phyloP scores from a whole-genome alignment of 805 yeast genomes.

The Tetrapisispora taiwanensis region DNA sequence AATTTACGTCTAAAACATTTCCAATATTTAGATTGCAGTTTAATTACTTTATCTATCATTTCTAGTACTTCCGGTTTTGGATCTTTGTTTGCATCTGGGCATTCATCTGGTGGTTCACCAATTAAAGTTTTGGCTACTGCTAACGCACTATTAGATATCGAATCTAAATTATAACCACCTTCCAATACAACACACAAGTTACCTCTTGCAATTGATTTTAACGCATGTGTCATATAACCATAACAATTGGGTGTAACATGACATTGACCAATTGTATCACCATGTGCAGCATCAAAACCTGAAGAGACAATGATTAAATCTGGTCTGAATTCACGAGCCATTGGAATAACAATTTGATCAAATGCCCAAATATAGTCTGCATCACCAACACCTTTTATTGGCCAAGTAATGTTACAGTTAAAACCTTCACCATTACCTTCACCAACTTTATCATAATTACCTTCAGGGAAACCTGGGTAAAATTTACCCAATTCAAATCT shows the following conservation, averaged over 20 bases:
- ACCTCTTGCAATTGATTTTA: conserved; percentile 81
- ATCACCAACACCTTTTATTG: conserved; percentile 81
- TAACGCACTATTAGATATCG: conserved; percentile 82
- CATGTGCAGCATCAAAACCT: conserved; percentile 98
- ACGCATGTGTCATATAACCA: conserved; percentile 89
- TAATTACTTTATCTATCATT: conserved; percentile 70
- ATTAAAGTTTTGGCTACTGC: conserved; percentile 84
- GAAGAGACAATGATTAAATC: conserved; percentile 88
- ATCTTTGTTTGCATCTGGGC: conserved; percentile 38
- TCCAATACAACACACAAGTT: conserved; percentile 82
- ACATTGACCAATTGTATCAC: conserved; percentile 94
- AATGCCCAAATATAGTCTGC: conserved; percentile 93
- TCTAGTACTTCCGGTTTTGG: conserved; percentile 73
- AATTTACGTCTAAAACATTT: conserved; percentile 56
- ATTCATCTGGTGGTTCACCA: conserved; percentile 89
- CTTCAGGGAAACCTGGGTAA: conserved; percentile 89
- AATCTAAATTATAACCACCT: conserved; percentile 92
- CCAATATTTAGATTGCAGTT: conserved; percentile 81
- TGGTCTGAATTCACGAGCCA: conserved; percentile 80
- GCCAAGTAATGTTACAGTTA: conserved; percentile 91
- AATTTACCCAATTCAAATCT: conserved; percentile 86
- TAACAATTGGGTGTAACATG: conserved; percentile 93
- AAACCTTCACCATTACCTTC: conserved; percentile 80
- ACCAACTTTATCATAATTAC: conserved; percentile 73
- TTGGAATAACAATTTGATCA: conserved; percentile 74